Conservation (phyloP, 73 alveolate species). For the Tetrahymena malaccensis region DNA sequence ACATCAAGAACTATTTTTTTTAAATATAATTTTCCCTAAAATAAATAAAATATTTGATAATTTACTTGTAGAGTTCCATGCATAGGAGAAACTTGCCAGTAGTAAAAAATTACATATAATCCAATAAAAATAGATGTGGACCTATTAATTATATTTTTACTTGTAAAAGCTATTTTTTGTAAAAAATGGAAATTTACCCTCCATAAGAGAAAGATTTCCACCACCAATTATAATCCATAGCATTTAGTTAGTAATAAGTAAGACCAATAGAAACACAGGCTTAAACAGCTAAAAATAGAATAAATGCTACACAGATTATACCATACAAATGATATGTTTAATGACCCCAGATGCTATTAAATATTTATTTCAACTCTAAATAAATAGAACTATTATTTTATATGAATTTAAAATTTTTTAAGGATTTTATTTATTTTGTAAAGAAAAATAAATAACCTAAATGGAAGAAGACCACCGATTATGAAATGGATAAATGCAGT, state of each 20-base stretch:
- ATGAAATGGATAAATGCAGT: not conserved
- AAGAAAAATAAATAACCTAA: not conserved
- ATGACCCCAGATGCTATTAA: constrained; percentile 33
- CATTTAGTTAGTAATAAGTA: constrained; percentile 13
- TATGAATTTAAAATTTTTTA: not conserved
- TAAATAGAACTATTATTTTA: not conserved
- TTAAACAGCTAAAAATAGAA: constrained; percentile 5
- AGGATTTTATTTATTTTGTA: too few relatives aligned
- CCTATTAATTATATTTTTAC: not conserved
- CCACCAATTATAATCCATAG: constrained; percentile 31
- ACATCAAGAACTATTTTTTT: not conserved
- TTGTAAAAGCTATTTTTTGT: not conserved
- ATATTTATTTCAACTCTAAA: constrained; percentile 1
- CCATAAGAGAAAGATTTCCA: constrained; percentile 37
- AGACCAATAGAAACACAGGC: constrained; percentile 23
- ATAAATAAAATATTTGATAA: not conserved
- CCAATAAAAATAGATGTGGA: not conserved
- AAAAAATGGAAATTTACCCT: not conserved
- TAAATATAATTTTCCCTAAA: too few relatives aligned
- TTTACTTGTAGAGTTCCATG: not conserved
- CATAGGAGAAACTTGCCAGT: not conserved
- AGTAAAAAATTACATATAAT: not conserved
- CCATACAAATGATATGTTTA: constrained; percentile 2
- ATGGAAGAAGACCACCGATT: not conserved
- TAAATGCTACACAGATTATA: constrained; percentile 1